Evolutionary conservation across 108 stramenopile species (phyloP).

Genomic region (Nitzschia sp.): DNA sequence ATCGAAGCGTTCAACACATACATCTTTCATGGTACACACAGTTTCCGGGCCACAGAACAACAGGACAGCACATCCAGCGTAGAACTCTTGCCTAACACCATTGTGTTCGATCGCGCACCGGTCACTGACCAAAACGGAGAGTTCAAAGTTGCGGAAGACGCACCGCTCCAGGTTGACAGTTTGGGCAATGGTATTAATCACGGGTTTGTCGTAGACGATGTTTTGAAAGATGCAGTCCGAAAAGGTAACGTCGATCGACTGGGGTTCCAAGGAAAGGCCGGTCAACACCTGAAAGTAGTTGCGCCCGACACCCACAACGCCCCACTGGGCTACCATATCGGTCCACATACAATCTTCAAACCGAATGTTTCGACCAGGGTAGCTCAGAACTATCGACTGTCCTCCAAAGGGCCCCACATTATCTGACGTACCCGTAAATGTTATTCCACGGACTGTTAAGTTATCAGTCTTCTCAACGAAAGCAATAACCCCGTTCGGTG

Average conservation of each 20-base stretch:
- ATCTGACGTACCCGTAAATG: conserved; percentile 6
- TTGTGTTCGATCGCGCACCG: not conserved
- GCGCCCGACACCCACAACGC: conserved; percentile 2
- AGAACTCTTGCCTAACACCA: not conserved
- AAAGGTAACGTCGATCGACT: conserved; percentile 13
- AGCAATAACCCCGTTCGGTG: not conserved
- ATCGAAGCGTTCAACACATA: not conserved
- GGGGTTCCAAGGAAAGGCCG: not conserved
- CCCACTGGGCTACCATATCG: not conserved
- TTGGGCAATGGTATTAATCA: conserved; percentile 7
- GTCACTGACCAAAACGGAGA: not conserved
- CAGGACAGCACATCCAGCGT: not conserved
- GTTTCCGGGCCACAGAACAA: not conserved
- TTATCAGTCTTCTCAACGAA: not conserved
- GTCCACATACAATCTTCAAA: conserved; percentile 16
- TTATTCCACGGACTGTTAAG: not conserved
- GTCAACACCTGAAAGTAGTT: not conserved
- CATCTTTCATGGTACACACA: not conserved
- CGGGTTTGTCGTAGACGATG: conserved; percentile 12
- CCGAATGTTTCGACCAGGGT: conserved; percentile 13
- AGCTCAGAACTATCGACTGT: not conserved
- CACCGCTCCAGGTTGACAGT: conserved; percentile 2
- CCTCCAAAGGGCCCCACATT: not conserved
- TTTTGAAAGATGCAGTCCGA: conserved; percentile 10
- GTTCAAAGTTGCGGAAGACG: not conserved